Conservation (phyloP, 2,329 filamentous ascomycete species). For the Penicillium brevicompactum region DNA sequence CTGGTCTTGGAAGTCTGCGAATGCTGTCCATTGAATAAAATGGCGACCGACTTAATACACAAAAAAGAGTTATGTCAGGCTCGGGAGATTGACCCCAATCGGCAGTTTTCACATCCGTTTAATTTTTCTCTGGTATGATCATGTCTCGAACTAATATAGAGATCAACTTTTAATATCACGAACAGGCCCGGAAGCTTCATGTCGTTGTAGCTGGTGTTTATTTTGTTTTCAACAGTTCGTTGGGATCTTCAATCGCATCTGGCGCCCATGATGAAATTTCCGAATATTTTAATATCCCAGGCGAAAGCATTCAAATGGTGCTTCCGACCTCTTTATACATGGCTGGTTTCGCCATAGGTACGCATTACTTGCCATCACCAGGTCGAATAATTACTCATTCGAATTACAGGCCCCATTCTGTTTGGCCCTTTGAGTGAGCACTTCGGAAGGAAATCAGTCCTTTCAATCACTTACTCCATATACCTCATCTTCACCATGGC, state of each 20-base stretch:
- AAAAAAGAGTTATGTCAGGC: not conserved
- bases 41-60: not conserved
- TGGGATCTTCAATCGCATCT: not conserved
- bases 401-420: not conserved
- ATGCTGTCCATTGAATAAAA: not conserved
- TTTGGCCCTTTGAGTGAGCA: not conserved
- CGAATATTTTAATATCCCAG: not conserved
- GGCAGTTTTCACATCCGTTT: not conserved
- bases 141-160: not conserved
- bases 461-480: not conserved
- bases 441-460: not conserved
- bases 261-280: not conserved
- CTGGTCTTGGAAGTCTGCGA: not conserved
- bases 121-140: not conserved
- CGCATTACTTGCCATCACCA: not conserved
- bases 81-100: not conserved
- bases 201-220: not conserved
- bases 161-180: not conserved
- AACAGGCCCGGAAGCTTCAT: not conserved
- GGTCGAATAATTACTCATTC: no score
- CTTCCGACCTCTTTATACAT: not conserved
- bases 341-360: not conserved
- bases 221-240: not conserved
- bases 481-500: constrained; percentile 58
- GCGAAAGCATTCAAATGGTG: not conserved